Conservation (phyloP, 257 asterid species). For the Rhazya stricta region DNA sequence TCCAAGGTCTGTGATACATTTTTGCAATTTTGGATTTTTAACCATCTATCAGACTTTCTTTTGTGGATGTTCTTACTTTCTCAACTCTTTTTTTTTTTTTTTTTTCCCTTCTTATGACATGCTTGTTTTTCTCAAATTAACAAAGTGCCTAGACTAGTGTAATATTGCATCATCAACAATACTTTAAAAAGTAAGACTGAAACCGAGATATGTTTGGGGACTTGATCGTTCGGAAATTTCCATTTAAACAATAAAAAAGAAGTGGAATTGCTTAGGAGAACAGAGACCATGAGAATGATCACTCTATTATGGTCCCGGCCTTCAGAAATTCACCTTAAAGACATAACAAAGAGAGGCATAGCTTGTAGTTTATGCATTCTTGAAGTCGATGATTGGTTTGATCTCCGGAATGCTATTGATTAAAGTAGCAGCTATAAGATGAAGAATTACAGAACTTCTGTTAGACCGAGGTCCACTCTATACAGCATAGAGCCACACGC, state of each 20-base stretch:
- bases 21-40: no score
- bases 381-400: background rate
- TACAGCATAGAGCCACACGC: background rate
- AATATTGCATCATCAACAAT: no score
- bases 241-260: background rate
- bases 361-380: background rate
- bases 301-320: background rate
- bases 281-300: background rate
- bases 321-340: background rate
- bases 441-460: background rate
- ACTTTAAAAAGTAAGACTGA: background rate
- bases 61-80: no score
- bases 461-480: slow-evolving; percentile 10
- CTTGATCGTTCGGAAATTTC: background rate
- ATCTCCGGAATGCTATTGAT: background rate
- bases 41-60: no score
- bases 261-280: background rate
- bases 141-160: background rate
- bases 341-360: background rate
- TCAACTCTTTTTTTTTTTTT: no score
- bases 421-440: background rate
- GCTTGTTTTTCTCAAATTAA: no score
- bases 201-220: no score
- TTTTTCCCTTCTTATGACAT: no score
- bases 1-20: no score